phyloP scores from a whole-genome alignment of 306 rosid genomes.

The Astragalus glycyphyllos region DNA sequence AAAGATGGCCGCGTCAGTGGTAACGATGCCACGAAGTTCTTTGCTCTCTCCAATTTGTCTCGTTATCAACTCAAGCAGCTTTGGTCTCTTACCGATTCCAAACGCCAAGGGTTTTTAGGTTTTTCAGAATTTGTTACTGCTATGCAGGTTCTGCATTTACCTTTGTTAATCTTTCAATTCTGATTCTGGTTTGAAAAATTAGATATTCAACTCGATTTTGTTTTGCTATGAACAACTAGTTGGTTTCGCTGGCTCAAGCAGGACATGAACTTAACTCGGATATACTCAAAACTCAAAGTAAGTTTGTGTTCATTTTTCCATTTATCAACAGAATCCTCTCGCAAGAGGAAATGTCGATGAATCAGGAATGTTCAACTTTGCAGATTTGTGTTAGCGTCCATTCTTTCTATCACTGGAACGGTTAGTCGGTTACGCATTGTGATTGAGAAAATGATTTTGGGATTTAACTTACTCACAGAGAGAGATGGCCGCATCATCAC shows the following conservation, averaged over 20 bases:
- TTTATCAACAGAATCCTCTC: too few species aligned
- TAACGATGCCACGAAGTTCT: slow-evolving; percentile 79
- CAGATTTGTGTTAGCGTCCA: too few species aligned
- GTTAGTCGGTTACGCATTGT: too few species aligned
- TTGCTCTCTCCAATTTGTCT: slow-evolving; percentile 81
- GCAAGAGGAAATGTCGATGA: too few species aligned
- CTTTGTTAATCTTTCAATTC: neutral
- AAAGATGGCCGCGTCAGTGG: slow-evolving; percentile 86
- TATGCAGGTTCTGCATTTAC: slow-evolving; percentile 66
- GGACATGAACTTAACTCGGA: slow-evolving; percentile 69
- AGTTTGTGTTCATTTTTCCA: slow-evolving; percentile 40
- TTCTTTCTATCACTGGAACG: too few species aligned
- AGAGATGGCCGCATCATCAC: too few species aligned
- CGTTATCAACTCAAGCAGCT: slow-evolving; percentile 88
- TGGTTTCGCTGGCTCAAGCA: slow-evolving; percentile 79
- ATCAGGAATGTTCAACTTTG: too few species aligned
- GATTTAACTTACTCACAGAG: too few species aligned
- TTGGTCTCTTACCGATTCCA: slow-evolving; percentile 85
- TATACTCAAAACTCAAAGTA: slow-evolving; percentile 63
- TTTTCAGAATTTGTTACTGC: slow-evolving; percentile 75
- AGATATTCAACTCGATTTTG: neutral
- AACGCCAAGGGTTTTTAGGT: slow-evolving; percentile 76
- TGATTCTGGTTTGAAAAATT: slow-evolving; percentile 7
- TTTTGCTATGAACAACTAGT: slow-evolving; percentile 50
- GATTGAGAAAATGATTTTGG: too few species aligned